phyloP scores from a whole-genome alignment of 352 stramenopile species.

The Phytophthora capsici region DNA sequence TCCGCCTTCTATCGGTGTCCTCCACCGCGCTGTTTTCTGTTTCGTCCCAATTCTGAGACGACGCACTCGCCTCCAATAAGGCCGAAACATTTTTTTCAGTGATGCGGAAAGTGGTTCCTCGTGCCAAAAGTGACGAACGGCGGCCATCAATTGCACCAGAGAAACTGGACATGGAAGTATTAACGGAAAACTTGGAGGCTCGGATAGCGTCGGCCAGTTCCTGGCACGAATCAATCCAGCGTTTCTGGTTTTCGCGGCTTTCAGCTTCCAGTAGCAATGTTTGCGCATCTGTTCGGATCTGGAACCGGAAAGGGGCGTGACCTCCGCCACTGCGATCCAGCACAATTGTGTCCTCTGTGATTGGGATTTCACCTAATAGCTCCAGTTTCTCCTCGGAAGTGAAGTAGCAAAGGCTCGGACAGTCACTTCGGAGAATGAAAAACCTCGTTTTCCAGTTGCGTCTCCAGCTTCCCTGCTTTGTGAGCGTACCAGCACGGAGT shows the following conservation, averaged over 20 bases:
- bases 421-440: constrained; percentile 81
- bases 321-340: constrained; percentile 64
- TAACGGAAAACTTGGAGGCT: constrained; percentile 65
- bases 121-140: constrained; percentile 25
- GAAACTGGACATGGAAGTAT: constrained; percentile 40
- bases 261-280: constrained; percentile 74
- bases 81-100: constrained; percentile 20
- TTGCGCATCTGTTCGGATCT: constrained; percentile 64
- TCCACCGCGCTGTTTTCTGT: constrained; percentile 27
- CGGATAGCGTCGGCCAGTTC: constrained; percentile 69
- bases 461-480: constrained; percentile 84
- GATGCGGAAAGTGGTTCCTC: constrained; percentile 6
- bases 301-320: constrained; percentile 70
- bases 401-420: constrained; percentile 82
- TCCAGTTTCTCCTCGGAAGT: constrained; percentile 85
- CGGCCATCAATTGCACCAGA: constrained; percentile 16
- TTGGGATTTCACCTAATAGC: constrained; percentile 70
- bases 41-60: constrained; percentile 33
- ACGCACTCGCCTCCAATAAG: constrained; percentile 27
- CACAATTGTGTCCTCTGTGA: constrained; percentile 80
- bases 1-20: constrained; percentile 16
- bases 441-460: constrained; percentile 89
- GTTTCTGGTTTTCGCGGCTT: constrained; percentile 62
- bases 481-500: constrained; percentile 62
- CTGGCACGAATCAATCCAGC: constrained; percentile 78